Evolutionary conservation across 2,329 filamentous ascomycete species (phyloP), one percentile per base, ranked within the genome.

Genomic region (Biscogniauxia mediterranea): DNA sequence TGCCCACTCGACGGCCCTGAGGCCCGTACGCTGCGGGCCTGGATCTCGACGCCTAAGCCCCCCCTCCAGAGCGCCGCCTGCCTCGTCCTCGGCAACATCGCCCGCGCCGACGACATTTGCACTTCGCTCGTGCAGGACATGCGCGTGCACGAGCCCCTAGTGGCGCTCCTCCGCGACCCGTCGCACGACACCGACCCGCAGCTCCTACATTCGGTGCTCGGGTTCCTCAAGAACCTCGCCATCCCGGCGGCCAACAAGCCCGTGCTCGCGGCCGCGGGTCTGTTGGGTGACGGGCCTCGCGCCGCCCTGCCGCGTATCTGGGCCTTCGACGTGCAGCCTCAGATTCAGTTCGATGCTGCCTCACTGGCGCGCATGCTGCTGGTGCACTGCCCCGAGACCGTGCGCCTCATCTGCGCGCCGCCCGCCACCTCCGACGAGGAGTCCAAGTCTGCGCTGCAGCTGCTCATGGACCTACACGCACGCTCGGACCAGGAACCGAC

Each of bases 191-290:
- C 67, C 7, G 78, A 83, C 62, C 71, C 79, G 0, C 83, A 87
- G 63, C 80, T 86, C 17, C 76, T 86, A 0, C 85, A 88, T 68
- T 79, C 84, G 1, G 76, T 79, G 1, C 76, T 89, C 19, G 82
- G 84, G 7, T 87, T 88, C 68, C 80, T 88, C 62, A 88, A 87
- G 72, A 89, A 89, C 70, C 81, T 89, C 8, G 83, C 86, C 25
- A 85, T 89, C 56, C 84, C 85, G 0, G 60, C 74, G 0, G 70
- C 72, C 25, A 89, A 89, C 73, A 88, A 87, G 70, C 64, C 77
- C 2, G 54, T 74, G 0, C 76, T 89, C 1, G 81, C 76, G 88
- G 1, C 84, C 86, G 0, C 79, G 80, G 1, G 28, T 13, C 28
- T 32, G 11, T 8, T 32, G 11, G 28, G 7, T 23, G 23, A 5